Evolutionary conservation across 2,329 filamentous ascomycete genomes (phyloP), one percentile per base, ranked within the genome.

Genomic region (Fusarium musae): DNA sequence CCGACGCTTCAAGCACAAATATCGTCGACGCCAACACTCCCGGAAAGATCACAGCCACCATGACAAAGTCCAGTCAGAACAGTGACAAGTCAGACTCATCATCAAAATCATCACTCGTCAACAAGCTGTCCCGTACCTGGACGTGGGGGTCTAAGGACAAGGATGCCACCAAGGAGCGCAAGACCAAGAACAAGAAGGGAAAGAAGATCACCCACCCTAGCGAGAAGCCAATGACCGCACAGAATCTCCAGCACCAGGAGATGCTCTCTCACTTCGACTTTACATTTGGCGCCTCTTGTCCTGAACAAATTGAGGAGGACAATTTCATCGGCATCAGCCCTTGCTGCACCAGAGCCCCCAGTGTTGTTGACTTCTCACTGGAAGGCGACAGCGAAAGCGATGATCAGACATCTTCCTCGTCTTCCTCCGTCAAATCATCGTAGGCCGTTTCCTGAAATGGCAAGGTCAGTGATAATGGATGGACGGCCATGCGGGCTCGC

Each of bases 231-330:
- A 79, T 86, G 56, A 86, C 83, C 13, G 80, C 82, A 63, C 80
- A 84, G 59, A 86, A 87, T 77, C 79, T 86, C 23, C 80, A 81
- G 61, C 83, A 87, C 74, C 85, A 86, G 75, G 83, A 86, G 78
- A 81, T 85, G 78, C 80, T 87, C 42, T 81, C 81, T 65, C 78
- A 82, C 63, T 87, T 85, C 79, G 83, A 80, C 63, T 83, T 85
- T 77, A 84, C 81, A 16, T 87, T 87, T 71, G 86, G 86, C 43
- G 78, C 82, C 37, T 79, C 77, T 26, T 73, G 80, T 73, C 72
- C 78, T 49, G 56, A 77, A 42, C 82, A 83, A 70, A 72, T 83
- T 26, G 78, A 82, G 61, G 75, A 73, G 9, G 70, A 78, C 32
- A 81, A 78, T 71, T 82, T 81, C 63, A 65, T 77, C 21, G 83